A percentile compares a stretch with the other conserved stretches of the same genome.
These are phyloP conservation scores for Fusarium guadeloupense DNA, from an alignment of 2,329 filamentous ascomycete species.

Conservation along the genomic window DNA sequence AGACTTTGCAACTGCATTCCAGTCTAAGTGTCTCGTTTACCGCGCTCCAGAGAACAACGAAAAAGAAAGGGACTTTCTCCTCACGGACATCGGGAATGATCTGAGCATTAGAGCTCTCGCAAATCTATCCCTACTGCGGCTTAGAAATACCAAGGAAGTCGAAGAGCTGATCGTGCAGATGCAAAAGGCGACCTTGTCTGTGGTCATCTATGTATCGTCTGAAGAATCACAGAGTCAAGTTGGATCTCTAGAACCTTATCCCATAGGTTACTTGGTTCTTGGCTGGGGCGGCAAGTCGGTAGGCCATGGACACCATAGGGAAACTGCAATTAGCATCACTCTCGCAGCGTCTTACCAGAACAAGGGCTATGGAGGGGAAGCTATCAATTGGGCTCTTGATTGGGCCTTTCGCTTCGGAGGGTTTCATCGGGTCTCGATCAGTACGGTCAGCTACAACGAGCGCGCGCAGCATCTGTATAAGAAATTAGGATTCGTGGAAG, in stretches of 20 bases:
- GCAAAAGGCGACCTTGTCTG: neutral
- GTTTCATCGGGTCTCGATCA: slow-evolving; percentile 55
- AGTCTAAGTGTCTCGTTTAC: slow-evolving; percentile 28
- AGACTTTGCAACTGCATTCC: slow-evolving; percentile 1
- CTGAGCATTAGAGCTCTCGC: slow-evolving; percentile 7
- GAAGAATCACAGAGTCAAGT: neutral
- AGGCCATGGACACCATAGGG: neutral
- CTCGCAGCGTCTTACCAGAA: slow-evolving; percentile 49
- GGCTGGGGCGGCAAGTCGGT: slow-evolving; percentile 2
- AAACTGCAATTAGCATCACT: slow-evolving; percentile 47
- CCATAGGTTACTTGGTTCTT: slow-evolving; percentile 22
- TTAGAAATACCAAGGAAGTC: neutral
- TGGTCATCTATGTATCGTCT: slow-evolving; percentile 13
- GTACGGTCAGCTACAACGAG: slow-evolving; percentile 53
- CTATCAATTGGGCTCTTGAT: slow-evolving; percentile 57
- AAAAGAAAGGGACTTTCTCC: slow-evolving; percentile 16
- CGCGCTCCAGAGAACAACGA: slow-evolving; percentile 23
- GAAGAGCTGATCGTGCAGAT: neutral
- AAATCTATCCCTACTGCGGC: slow-evolving; percentile 3
- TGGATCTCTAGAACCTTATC: neutral
- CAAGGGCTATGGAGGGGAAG: slow-evolving; percentile 57
- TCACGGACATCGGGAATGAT: slow-evolving; percentile 17
- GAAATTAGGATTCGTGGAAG: slow-evolving; percentile 55
- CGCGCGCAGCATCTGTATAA: slow-evolving; percentile 55
- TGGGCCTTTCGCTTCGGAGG: slow-evolving; percentile 57